Evolutionary conservation across 306 rosid species (phyloP).

Genomic region (Dryas alaskensis): DNA sequence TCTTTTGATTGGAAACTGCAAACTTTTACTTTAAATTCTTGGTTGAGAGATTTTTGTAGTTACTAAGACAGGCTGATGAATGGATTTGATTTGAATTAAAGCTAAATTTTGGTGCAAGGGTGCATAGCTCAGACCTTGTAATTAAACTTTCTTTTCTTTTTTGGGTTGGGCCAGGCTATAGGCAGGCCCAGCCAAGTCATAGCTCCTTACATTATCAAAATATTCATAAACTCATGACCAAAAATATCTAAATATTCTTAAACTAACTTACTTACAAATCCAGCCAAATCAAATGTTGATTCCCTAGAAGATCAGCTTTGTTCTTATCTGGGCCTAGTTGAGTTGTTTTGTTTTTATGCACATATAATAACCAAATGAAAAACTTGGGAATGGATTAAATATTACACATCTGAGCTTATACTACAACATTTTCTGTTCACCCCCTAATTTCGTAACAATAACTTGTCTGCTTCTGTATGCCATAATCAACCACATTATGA

Average conservation of each 20-base stretch:
- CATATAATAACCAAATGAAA: neutral
- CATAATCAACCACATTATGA: neutral
- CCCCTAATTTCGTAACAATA: neutral
- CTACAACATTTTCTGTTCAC: neutral
- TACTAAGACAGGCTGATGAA: neutral
- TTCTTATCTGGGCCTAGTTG: neutral
- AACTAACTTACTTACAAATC: too few relatives aligned
- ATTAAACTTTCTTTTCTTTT: neutral
- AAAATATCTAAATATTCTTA: too few relatives aligned
- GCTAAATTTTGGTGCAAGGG: neutral
- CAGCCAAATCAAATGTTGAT: neutral
- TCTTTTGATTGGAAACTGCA: neutral
- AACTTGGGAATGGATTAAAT: neutral
- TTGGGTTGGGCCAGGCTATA: too few relatives aligned
- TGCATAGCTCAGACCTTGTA: neutral
- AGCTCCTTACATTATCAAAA: too few relatives aligned
- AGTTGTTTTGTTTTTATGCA: neutral
- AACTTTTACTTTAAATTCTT: neutral
- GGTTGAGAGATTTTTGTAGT: slow-evolving; percentile 1
- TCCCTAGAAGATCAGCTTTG: neutral
- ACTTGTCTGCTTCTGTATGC: neutral
- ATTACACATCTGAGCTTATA: neutral
- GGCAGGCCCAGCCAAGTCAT: too few relatives aligned
- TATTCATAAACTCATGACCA: too few relatives aligned
- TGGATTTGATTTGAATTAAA: neutral